These are phyloP conservation scores for Grammothele lineata DNA, from an alignment of 768 basidiomycete genomes.

Conservation along the genomic window DNA sequence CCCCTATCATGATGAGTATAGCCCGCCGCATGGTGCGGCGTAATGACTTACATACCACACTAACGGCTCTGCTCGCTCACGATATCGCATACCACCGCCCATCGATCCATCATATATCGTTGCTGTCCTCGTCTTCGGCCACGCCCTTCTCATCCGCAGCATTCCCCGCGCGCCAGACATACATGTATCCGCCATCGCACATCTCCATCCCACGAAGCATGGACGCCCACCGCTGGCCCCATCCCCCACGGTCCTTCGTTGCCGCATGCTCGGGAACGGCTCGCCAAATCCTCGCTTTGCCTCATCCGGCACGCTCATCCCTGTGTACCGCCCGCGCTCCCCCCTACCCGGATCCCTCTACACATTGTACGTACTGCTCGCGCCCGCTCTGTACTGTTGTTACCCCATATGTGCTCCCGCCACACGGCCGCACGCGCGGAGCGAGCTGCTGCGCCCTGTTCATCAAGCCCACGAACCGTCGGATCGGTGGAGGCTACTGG, in stretches of 20 bases:
- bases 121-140: too few species aligned
- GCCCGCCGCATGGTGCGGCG: conserved; percentile 16
- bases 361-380: conserved; percentile 9
- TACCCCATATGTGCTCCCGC: conserved; percentile 1
- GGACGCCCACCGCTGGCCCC: not conserved
- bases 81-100: conserved; percentile 7
- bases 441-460: too few species aligned
- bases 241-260: not conserved
- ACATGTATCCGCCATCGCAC: conserved; percentile 7
- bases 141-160: not conserved
- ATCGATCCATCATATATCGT: conserved; percentile 10
- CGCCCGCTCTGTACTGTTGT: conserved; percentile 11
- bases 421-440: too few species aligned
- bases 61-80: conserved; percentile 4
- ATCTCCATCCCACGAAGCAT: conserved; percentile 10
- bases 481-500: too few species aligned
- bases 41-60: conserved; percentile 17
- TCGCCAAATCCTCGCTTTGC: conserved; percentile 10
- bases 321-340: not conserved
- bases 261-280: not conserved
- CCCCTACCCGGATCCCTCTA: not conserved
- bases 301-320: not conserved
- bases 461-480: too few species aligned
- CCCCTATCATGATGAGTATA: conserved; percentile 15
- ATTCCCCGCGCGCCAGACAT: too few species aligned